Percentiles rank a stretch among this genome's conserved stretches.
These are phyloP conservation scores for Chalciporus chontae DNA, from an alignment of 768 basidiomycete species.

Conservation along the genomic window DNA sequence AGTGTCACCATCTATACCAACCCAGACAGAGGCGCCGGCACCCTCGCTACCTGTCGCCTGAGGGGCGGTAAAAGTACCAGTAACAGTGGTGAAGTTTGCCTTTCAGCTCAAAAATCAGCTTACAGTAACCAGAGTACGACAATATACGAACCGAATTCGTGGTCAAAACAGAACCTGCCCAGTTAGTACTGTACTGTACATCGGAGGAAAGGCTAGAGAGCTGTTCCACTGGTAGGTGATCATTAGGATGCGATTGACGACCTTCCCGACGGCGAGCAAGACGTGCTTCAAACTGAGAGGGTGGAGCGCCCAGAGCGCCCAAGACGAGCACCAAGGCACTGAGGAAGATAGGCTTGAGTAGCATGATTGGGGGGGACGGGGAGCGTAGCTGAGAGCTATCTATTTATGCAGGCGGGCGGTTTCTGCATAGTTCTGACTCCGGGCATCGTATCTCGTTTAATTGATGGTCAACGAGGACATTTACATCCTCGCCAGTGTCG, in stretches of 20 bases:
- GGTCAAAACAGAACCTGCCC: slow-evolving; percentile 10
- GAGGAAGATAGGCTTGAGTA: not conserved
- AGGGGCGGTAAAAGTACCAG: slow-evolving; percentile 9
- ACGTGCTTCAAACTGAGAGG: not conserved
- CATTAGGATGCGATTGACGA: not conserved
- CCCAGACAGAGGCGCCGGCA: slow-evolving; percentile 6
- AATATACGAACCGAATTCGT: not conserved
- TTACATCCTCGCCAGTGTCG: not conserved
- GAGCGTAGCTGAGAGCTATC: no score
- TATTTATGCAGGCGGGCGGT: not conserved
- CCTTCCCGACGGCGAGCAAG: not conserved
- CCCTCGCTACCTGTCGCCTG: not conserved
- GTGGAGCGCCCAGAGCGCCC: not conserved
- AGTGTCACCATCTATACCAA: slow-evolving; percentile 10
- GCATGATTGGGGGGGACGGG: not conserved
- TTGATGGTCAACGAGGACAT: not conserved
- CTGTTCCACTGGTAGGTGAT: not conserved
- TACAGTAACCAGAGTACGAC: not conserved
- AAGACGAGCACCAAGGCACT: not conserved
- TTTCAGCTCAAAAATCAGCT: slow-evolving; percentile 1
- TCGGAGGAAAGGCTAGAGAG: not conserved
- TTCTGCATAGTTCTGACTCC: not conserved
- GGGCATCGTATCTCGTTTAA: not conserved
- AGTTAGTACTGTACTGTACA: not conserved
- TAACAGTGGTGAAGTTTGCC: slow-evolving; percentile 8